phyloP scores from a whole-genome alignment of 2,329 filamentous ascomycete genomes.

The Penicillium freii region DNA sequence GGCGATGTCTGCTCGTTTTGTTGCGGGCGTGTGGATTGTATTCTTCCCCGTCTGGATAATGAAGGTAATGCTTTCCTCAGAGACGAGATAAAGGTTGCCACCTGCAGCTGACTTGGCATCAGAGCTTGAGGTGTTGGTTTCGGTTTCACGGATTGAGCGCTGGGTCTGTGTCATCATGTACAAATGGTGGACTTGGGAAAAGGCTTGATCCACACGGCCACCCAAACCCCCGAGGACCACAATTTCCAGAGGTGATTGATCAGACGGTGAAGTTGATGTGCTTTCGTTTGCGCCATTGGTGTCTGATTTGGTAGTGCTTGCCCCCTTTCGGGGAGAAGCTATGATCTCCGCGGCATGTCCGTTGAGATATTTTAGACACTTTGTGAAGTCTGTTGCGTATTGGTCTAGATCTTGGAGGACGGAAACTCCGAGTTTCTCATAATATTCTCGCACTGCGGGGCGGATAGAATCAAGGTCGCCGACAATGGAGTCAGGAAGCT shows the following conservation, averaged over 20 bases:
- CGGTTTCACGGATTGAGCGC: constrained; percentile 11
- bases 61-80: constrained; percentile 77
- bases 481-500: constrained; percentile 70
- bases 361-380: constrained; percentile 66
- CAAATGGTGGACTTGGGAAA: constrained; percentile 85
- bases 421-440: constrained; percentile 57
- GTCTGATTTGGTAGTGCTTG: constrained; percentile 5
- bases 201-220: constrained; percentile 86
- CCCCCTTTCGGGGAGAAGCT: constrained; percentile 13
- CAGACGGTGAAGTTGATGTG: not conserved
- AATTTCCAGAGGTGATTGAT: constrained; percentile 54
- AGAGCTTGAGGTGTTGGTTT: not conserved
- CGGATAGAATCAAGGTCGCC: constrained; percentile 87
- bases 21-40: constrained; percentile 61
- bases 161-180: constrained; percentile 52
- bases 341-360: constrained; percentile 29
- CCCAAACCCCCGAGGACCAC: constrained; percentile 80
- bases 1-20: constrained; percentile 19
- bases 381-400: constrained; percentile 86
- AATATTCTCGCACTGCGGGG: constrained; percentile 63
- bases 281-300: not conserved
- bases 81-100: constrained; percentile 73
- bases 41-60: constrained; percentile 70
- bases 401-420: constrained; percentile 76
- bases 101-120: constrained; percentile 1